Evolutionary conservation across 1,139 yeast species (phyloP), one percentile per base, ranked within the genome.

Genomic region (Nakaseomyces bracarensis): DNA sequence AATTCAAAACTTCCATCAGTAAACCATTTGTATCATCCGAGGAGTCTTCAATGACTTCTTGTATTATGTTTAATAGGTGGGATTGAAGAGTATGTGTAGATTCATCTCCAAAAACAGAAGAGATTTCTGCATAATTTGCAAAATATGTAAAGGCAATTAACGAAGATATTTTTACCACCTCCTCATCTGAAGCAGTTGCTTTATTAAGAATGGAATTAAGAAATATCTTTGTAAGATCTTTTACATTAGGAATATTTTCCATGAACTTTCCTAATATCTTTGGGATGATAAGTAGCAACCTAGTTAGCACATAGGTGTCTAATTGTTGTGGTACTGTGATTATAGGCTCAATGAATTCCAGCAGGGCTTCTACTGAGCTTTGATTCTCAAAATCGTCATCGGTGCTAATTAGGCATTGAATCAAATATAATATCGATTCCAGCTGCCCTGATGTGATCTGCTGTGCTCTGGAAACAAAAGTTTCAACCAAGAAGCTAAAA

Each of bases 1-100:
- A 69, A 1, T 79, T 70, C 22, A 83, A 63, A 0, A 82, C 75
- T 57, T 87, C 96, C n/a, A 85, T 71, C 39, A 87, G 63, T 38
- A 82, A 70, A 0, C 91, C 76, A 22, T 85, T 78, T 0, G 95
- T 75, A 53, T 89, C 97, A 39, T 85, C 96, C 40, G 79, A 84
- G 1, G 94, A 75, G 1, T 77, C 82, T 1, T 71, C 74, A 2
- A 74, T 58, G n/a, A 87, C 60, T 2, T 71, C 59, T 2, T 63
- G 52, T 14, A 77, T 66, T 2, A 70, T 50, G 1, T 51, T 46
- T 10, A 74, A 57, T n/a, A 73, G 52, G 3, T 52, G 50, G 15
- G 56, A 54, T 48, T 73, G 74, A n/a, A 65, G 50, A 3, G 52
- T 50, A 7, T 31, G 9, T 13, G 55, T 49, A 7, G 44, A 27